Percentiles rank a stretch among this genome's conserved stretches.
Conservation (phyloP, 805 yeast species). For the Scheffersomyces coipomensis region DNA sequence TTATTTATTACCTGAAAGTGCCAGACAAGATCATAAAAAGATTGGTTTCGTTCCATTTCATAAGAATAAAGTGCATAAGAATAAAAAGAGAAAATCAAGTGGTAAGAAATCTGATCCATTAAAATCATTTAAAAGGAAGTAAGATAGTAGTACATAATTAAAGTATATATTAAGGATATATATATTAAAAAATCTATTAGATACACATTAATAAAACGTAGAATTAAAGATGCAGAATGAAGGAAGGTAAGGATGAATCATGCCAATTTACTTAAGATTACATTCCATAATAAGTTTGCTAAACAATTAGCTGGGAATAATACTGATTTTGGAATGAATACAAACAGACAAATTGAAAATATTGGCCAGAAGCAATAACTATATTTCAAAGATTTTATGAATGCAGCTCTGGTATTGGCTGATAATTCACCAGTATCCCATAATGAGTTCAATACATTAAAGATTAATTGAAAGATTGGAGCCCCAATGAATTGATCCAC, state of each 20-base stretch:
- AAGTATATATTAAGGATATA: too few relatives aligned
- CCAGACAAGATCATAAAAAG: constrained; percentile 52
- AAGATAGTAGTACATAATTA: not conserved
- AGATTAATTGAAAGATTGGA: constrained; percentile 52
- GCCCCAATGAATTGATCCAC: constrained; percentile 58
- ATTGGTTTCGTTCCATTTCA: constrained; percentile 76
- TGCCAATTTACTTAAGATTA: constrained; percentile 41
- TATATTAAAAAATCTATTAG: too few relatives aligned
- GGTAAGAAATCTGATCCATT: constrained; percentile 61
- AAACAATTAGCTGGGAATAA: constrained; percentile 61
- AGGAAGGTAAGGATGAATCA: constrained; percentile 3
- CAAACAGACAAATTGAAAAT: constrained; percentile 50
- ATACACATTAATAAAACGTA: not conserved
- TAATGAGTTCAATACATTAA: constrained; percentile 45
- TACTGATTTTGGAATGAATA: constrained; percentile 44
- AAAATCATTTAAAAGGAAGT: constrained; percentile 39
- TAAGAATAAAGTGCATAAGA: constrained; percentile 47
- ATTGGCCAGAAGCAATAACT: constrained; percentile 62
- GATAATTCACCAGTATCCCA: constrained; percentile 55
- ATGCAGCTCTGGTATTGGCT: constrained; percentile 32
- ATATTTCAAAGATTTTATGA: constrained; percentile 47
- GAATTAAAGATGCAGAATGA: not conserved
- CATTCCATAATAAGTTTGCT: constrained; percentile 56
- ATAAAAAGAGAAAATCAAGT: constrained; percentile 33
- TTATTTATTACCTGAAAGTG: constrained; percentile 80